Base-by-base conservation (phyloP, 75 land plant genomes). In the Pinus taeda region DNA sequence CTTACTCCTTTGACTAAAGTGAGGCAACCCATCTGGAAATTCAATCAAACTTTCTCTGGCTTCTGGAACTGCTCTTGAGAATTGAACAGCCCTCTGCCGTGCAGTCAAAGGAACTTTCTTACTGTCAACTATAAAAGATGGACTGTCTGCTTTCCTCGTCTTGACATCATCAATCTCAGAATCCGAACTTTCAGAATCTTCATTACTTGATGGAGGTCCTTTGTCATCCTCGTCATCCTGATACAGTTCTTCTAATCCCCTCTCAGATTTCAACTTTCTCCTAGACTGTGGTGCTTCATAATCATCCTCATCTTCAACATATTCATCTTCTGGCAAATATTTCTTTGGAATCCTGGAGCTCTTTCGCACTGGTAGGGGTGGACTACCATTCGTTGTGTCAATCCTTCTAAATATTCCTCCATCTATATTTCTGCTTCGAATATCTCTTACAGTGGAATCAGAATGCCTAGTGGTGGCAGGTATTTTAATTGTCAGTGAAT, bases 21-120 rank as follows among this genome's bases (percentile, higher is more conserved):
- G 85, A 24, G 90, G 89, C 61, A 94, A 79, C 21, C 98, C 98
- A 77, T 90, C 79, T 33, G 99, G 95, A 75, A 92, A 96, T 77
- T 94, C 95, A 36, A 95, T 81, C 45, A 83, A 22, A 83, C 74
- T 80, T 21, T 75, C 77, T 45, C 63, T 79, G 22, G 76, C 61
- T 22, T 85, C 84, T 24, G 88, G 30, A 57, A 79, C 77, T 42
- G 72, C 85, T 59, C 88, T 92, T 49, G 80, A 14, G 77, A 81
- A 20, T 79, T 82, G 88, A 77, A 94, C 79, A 17, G 99, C 89
- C 20, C 95, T 78, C 59, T 85, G 99, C 15, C 99, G 92, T 20
- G 93, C 90, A 22, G 93, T 94, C 18, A 96, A 80, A 49, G 93
- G 71, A 60, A 81, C 75, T 83, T 59, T 83, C 72, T 78, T 87